Conservation (phyloP, 495 filamentous ascomycete species). For the Penicillium samsonianum region DNA sequence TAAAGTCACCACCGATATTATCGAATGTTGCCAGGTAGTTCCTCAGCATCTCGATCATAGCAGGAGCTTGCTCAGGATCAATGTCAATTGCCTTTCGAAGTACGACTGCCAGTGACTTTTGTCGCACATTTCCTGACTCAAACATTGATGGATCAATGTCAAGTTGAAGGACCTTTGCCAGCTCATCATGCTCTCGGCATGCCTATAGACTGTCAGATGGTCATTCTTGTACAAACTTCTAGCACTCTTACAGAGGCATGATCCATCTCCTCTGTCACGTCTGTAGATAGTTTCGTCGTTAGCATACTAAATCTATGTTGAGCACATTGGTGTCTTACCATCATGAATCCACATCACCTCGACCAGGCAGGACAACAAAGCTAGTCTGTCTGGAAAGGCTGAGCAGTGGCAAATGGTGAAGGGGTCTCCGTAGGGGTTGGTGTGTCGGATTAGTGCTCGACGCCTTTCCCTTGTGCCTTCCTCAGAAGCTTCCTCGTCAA, state of each 20-base stretch:
- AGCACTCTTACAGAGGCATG: background rate
- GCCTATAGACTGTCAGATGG: background rate
- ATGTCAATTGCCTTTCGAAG: background rate
- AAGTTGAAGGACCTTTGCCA: background rate
- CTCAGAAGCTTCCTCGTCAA: background rate
- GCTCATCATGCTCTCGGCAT: background rate
- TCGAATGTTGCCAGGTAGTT: constrained; percentile 12
- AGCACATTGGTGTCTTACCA: background rate
- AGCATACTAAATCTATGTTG: background rate
- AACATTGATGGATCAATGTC: background rate
- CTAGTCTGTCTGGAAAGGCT: constrained; percentile 8
- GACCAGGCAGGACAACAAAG: background rate
- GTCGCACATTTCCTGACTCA: background rate
- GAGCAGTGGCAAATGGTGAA: constrained; percentile 14
- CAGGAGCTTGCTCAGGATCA: background rate
- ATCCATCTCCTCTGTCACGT: constrained; percentile 1
- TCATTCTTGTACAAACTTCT: too few species aligned
- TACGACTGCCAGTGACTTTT: background rate
- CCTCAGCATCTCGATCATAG: constrained; percentile 5
- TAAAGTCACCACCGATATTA: constrained; percentile 3
- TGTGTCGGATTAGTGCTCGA: constrained; percentile 5
- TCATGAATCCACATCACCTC: background rate
- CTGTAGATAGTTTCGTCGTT: background rate
- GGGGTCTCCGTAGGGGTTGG: background rate
- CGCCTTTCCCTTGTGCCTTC: background rate